phyloP scores from a whole-genome alignment of 768 basidiomycete genomes.

The Boletus vinaceobasis region DNA sequence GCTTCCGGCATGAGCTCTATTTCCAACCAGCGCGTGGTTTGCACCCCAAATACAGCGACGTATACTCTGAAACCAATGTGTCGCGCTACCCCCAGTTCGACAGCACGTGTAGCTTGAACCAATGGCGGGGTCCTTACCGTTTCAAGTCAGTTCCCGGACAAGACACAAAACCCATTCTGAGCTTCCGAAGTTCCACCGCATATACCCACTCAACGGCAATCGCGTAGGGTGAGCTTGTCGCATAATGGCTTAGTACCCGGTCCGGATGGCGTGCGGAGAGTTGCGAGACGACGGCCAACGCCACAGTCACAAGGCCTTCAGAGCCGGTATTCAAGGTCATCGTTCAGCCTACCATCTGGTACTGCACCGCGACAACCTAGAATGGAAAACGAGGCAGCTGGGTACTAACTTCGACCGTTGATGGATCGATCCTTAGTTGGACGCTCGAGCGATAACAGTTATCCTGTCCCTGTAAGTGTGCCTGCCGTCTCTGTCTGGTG shows the following conservation, averaged over 20 bases:
- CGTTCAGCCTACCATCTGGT: slow-evolving; percentile 65
- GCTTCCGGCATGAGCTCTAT: slow-evolving; percentile 33
- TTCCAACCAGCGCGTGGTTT: slow-evolving; percentile 45
- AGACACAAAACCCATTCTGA: no score
- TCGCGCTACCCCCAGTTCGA: slow-evolving; percentile 36
- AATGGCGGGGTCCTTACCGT: slow-evolving; percentile 39
- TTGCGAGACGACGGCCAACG: slow-evolving; percentile 65
- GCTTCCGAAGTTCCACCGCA: no score
- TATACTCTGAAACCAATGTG: slow-evolving; percentile 16
- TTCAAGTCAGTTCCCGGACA: no score
- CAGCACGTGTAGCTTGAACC: slow-evolving; percentile 34
- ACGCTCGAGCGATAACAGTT: not conserved
- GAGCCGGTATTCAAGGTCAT: slow-evolving; percentile 69
- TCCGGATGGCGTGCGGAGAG: slow-evolving; percentile 81
- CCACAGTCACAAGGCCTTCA: slow-evolving; percentile 60
- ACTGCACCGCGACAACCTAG: slow-evolving; percentile 61
- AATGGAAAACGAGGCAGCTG: slow-evolving; percentile 17
- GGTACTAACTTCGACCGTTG: slow-evolving; percentile 2
- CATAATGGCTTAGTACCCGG: no score
- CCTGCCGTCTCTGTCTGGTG: not conserved
- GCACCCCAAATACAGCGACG: slow-evolving; percentile 34
- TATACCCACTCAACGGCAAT: no score
- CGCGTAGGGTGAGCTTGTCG: no score
- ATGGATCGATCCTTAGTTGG: slow-evolving; percentile 1
- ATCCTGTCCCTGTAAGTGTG: not conserved